A percentile compares a stretch with the other conserved stretches of the same genome.
phyloP scores from a whole-genome alignment of 23 red algal species.

The Gracilaria domingensis region DNA sequence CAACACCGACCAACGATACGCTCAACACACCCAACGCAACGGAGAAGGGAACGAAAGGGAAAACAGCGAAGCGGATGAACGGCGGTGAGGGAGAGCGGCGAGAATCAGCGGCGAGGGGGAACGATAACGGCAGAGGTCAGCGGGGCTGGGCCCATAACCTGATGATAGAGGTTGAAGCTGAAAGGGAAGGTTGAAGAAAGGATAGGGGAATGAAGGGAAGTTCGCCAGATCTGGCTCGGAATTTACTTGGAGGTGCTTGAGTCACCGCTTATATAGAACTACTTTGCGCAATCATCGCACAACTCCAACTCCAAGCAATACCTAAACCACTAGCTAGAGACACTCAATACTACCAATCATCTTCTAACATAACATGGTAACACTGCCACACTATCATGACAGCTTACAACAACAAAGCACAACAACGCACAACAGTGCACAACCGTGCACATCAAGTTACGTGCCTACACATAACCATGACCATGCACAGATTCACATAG shows the following conservation, averaged over 20 bases:
- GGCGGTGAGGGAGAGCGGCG: not conserved
- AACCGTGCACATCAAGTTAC: too few relatives aligned
- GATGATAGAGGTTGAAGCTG: not conserved
- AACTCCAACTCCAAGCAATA: too few relatives aligned
- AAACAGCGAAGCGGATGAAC: slow-evolving; percentile 11
- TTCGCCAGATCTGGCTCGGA: slow-evolving; percentile 7
- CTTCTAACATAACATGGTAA: slow-evolving; percentile 11
- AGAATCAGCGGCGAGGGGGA: too few relatives aligned
- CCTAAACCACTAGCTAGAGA: too few relatives aligned
- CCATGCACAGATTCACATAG: not conserved
- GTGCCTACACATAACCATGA: not conserved
- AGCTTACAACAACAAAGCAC: not conserved
- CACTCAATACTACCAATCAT: too few relatives aligned
- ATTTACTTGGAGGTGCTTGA: not conserved
- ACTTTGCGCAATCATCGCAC: too few relatives aligned
- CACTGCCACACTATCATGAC: not conserved
- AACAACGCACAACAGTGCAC: slow-evolving; percentile 1
- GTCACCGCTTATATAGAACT: too few relatives aligned
- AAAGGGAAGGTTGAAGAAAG: not conserved
- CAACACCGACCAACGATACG: slow-evolving; percentile 6
- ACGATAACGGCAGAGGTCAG: slow-evolving; percentile 1
- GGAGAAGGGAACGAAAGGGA: not conserved
- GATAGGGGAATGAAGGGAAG: not conserved
- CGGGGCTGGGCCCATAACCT: not conserved
- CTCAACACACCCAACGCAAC: slow-evolving; percentile 17